Base-by-base conservation (phyloP, 1,284 basidiomycete genomes). In the Xerocomus cyaneibrunnescens region DNA sequence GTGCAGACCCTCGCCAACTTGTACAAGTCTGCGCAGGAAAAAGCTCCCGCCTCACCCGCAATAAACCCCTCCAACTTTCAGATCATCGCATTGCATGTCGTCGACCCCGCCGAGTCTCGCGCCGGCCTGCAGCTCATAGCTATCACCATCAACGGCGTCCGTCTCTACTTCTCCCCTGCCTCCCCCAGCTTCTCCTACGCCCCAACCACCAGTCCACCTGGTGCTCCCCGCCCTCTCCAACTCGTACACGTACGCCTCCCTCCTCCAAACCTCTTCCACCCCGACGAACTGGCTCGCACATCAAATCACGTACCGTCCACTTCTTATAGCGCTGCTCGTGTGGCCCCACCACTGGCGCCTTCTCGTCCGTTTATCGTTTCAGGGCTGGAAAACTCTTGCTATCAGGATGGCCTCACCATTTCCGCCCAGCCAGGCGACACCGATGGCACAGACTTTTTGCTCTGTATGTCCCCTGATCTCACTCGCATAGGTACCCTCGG, bases 241-340 rank as follows among this genome's bases (percentile, higher is more conserved):
- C 76, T 94, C 22, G 65, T 81, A 30, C 92, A 94, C 64, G 84
- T 94, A 37, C 81, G 92, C 47, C 74, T 92, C 17, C 90, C 92
- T 16, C 92, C 92, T 3, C 69, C 78, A 37, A 88, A 86, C 65
- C 73, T 89, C 23, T 77, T 85, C 45, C 87, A 91, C 64, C 88
- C 89, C 3, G 87, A 90, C 61, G 83, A 87, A 59, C 76, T 84
- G 57, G 72, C 75, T 21, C 77, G 74, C 50, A 71, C 76, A 19
- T 75, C 74, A 58, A 76, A 76, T 17, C 72, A 77, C 4, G 58
- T 75, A 30, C 60, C 73, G 54, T 34, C 67, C 10, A 44, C 52
- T 68, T 31, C 70, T 68, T 85, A 82, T 58, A 74, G 73, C 7
- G 59, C 73, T n/a, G 62, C 76, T 32, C 78, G 77, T 56, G 55